These are phyloP conservation scores for Zymoseptoria tritici DNA, from an alignment of 2,329 filamentous ascomycete species.

Conservation along the genomic window DNA sequence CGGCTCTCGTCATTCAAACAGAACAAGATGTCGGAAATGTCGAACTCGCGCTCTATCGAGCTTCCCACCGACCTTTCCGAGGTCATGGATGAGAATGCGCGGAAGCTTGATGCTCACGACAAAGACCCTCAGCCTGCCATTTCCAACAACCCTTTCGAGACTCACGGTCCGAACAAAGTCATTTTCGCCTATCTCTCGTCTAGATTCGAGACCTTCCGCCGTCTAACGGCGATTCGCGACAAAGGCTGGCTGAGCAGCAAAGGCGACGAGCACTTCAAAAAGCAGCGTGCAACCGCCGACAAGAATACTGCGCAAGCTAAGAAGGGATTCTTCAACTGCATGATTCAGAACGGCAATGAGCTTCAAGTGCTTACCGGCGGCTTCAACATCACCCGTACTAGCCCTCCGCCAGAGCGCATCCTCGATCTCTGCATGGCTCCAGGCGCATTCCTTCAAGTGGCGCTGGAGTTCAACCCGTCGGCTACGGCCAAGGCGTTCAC, in stretches of 20 bases:
- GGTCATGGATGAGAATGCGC: too few relatives aligned
- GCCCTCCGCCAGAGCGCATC: conserved; percentile 21
- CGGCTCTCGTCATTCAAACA: too few relatives aligned
- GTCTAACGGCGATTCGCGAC: too few relatives aligned
- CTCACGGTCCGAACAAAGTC: too few relatives aligned
- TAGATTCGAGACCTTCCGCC: too few relatives aligned
- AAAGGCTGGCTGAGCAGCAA: conserved; percentile 41
- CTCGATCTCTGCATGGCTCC: conserved; percentile 53
- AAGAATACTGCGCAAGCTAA: conserved; percentile 12
- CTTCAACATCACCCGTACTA: conserved; percentile 21
- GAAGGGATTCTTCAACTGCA: conserved; percentile 36
- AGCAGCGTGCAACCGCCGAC: conserved; percentile 35
- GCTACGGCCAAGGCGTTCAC: neutral
- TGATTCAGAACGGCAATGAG: conserved; percentile 39
- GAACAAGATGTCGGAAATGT: too few relatives aligned
- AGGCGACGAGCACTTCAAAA: conserved; percentile 39
- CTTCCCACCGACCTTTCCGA: too few relatives aligned
- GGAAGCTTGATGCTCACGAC: too few relatives aligned
- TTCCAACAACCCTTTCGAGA: too few relatives aligned
- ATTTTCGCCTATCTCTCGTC: too few relatives aligned
- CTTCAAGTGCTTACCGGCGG: conserved; percentile 32
- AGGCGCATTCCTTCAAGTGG: conserved; percentile 42
- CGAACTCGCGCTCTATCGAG: too few relatives aligned
- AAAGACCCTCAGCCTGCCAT: too few relatives aligned
- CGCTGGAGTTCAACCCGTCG: conserved; percentile 31